phyloP scores from a whole-genome alignment of 768 basidiomycete species.

The Boletus subparvulus region DNA sequence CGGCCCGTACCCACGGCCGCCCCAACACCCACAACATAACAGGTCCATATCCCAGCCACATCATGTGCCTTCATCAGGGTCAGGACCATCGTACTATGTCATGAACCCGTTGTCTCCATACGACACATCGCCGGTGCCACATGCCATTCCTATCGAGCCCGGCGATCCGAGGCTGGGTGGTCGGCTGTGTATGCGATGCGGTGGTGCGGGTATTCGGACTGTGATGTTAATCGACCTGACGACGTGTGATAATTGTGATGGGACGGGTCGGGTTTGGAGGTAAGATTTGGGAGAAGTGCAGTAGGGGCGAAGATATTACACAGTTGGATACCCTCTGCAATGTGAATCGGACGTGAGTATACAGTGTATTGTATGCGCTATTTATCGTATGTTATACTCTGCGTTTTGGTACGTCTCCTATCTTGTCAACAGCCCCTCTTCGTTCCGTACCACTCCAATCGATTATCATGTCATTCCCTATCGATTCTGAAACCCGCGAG shows the following conservation, averaged over 20 bases:
- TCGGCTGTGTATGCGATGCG: conserved; percentile 60
- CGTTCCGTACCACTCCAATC: not conserved
- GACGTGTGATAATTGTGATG: conserved; percentile 58
- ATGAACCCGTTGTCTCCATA: conserved; percentile 17
- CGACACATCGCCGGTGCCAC: conserved; percentile 34
- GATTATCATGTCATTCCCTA: conserved; percentile 31
- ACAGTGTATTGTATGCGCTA: no score
- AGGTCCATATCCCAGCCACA: conserved; percentile 23
- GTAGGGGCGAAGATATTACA: not conserved
- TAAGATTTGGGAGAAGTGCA: conserved; percentile 4
- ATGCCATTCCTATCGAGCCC: conserved; percentile 48
- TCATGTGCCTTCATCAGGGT: not conserved
- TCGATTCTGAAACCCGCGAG: conserved; percentile 38
- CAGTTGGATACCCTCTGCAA: conserved; percentile 1
- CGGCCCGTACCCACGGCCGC: not conserved
- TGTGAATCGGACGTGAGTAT: no score
- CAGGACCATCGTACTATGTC: conserved; percentile 26
- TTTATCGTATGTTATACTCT: not conserved
- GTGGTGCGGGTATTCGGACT: conserved; percentile 52
- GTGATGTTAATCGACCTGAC: conserved; percentile 55
- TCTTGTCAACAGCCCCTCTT: not conserved
- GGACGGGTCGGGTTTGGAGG: conserved; percentile 57
- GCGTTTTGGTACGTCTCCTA: not conserved
- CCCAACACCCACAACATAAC: conserved; percentile 10
- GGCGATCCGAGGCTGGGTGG: conserved; percentile 77